Evolutionary conservation across 192 early-diverging fungal genomes (phyloP), one percentile per base, ranked within the genome.

Genomic region (Helicostylum pulchrum): DNA sequence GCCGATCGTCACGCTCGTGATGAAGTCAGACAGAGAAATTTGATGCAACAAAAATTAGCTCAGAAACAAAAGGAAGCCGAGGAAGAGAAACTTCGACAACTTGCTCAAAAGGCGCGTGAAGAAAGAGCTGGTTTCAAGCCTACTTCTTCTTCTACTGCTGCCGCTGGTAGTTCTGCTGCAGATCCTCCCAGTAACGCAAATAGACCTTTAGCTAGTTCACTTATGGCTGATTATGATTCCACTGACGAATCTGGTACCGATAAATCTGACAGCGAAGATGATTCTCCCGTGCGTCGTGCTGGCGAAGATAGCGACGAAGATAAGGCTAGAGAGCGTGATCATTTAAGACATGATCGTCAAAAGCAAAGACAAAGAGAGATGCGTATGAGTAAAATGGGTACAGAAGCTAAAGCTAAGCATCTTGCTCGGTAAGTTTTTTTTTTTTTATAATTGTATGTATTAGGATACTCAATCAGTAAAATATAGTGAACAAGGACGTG

Each of bases 51-150:
- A 45, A 95, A 93, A 62, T 73, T 99, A 32, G 94, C 94, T 6
- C 89, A 88, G 53, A 95, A 96, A 75, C 89, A 96, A 71, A 97
- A 97, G 81, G 89, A 92, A 45, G 88, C 88, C 23, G 93, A 96
- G 73, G 97, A 99, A 64, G 92, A 95, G 68, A 84, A 87, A 50
- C 66, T 99, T 59, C 84, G 96, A 26, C 65, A 82, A 74, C 77
- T 96, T 23, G 97, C 97, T n/a, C 97, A 97, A 71, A 75, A 80
- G 47, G 97, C 97, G 8, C 85, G 97, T 49, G 97, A 99, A 67
- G 95, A 96, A 67, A 80, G 32, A 56, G 68, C 78, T 48, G 78
- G 78, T 14, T 63, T 80, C n/a, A 65, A 71, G 34, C 57, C 71
- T 11, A 39, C 60, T 4, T 23, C 67, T 23, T 55, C 61, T 53